Base-by-base conservation (phyloP, 306 rosid genomes). In the Casuarina equisetifolia region DNA sequence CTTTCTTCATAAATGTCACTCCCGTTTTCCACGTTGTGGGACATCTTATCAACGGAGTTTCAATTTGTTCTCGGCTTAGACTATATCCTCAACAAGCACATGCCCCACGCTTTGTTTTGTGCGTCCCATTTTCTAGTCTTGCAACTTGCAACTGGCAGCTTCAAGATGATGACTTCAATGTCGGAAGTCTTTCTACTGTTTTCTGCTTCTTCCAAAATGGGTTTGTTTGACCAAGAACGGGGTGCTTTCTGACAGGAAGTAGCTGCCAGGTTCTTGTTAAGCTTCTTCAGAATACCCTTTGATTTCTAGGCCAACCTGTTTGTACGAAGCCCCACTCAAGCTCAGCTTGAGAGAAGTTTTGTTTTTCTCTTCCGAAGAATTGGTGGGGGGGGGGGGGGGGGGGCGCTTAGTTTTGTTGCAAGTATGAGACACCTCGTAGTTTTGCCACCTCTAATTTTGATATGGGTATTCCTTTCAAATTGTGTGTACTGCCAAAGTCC, bases 401-500 rank as follows among this genome's bases (percentile, higher is more conserved):
- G 83, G 81, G 74, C 11, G 75, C 76, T 80, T 62, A 72, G 67
- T 12, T 40, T 45, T 63, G 50, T 83, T 50, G 62, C 17, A 80
- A 78, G 32, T 36, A 90, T 86, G 97, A 86, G 78, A 82, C 67
- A 7, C 58, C 13, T 51, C 13, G 67, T 75, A 62, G 76, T 78
- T 79, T 75, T 79, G 79, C 71, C 74, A 51, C 59, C 82, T 40
- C 70, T 84, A 11, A 62, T 71, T 73, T 79, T 83, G 85, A 72
- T 82, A 69, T 88, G 88, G 91, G 84, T 74, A 53, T 72, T 89
- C 38, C 80, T 89, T 16, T 77, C 78, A 63, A 90, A 84, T 69
- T 32, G 51, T 75, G 88, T 80, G 68, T 62, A 76, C 36, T 78
- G 93, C 82, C 74, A 66, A 80, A 88, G 72, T 82, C 97, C 97